phyloP scores from a whole-genome alignment of 108 stramenopile species.

The Skeletonema costatum region DNA sequence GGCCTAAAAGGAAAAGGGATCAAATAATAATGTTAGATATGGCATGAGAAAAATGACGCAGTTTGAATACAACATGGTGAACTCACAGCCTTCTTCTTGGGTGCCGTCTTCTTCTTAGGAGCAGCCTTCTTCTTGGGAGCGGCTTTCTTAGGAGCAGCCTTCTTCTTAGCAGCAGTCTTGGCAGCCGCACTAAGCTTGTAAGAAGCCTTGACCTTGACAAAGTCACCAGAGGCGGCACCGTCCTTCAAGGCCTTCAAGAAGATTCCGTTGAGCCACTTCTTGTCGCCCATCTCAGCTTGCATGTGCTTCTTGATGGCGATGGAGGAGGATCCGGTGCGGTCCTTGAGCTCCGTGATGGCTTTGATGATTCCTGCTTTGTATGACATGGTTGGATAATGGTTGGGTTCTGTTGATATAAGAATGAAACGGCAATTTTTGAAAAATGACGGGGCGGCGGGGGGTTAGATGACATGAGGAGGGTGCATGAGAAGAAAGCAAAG shows the following conservation, averaged over 20 bases:
- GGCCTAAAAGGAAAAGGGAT: neutral
- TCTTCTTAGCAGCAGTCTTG: conserved; percentile 62
- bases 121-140: conserved; percentile 4
- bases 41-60: neutral
- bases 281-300: conserved; percentile 55
- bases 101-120: conserved; percentile 1
- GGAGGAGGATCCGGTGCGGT: conserved; percentile 47
- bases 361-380: conserved; percentile 67
- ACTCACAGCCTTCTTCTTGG: conserved; percentile 29
- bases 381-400: conserved; percentile 48
- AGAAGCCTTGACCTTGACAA: conserved; percentile 50
- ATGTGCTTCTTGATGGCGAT: conserved; percentile 57
- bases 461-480: neutral
- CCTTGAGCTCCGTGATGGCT: conserved; percentile 54
- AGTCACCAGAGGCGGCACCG: conserved; percentile 40
- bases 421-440: neutral
- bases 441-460: neutral
- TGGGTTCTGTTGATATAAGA: neutral
- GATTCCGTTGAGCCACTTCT: conserved; percentile 68
- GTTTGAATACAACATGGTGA: neutral
- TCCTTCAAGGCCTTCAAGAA: conserved; percentile 50
- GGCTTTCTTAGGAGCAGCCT: conserved; percentile 27
- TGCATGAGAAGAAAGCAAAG: neutral
- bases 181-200: conserved; percentile 54
- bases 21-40: neutral